phyloP scores from a whole-genome alignment of 2,329 filamentous ascomycete species.

The Myriangium duriaei region DNA sequence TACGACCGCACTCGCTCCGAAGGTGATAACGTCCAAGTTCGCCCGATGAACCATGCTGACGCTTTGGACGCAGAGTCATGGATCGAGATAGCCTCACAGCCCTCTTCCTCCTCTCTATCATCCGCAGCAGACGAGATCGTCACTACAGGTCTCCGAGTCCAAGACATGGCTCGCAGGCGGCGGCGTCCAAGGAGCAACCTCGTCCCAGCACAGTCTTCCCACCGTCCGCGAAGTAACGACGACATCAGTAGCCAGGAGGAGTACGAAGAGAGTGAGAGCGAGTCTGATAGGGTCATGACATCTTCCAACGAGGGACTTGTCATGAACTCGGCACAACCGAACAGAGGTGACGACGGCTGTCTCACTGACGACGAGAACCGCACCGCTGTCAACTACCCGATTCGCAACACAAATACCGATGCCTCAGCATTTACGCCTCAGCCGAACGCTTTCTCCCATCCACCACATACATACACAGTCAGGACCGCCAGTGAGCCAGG shows the following conservation, averaged over 20 bases:
- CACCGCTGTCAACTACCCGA: slow-evolving; percentile 60
- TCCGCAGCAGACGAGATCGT: slow-evolving; percentile 78
- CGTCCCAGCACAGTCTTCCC: slow-evolving; percentile 25
- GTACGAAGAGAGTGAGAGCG: slow-evolving; percentile 85
- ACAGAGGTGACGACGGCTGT: neutral
- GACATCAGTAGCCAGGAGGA: slow-evolving; percentile 73
- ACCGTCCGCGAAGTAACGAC: slow-evolving; percentile 28
- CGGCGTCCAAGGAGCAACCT: slow-evolving; percentile 29
- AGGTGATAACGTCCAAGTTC: slow-evolving; percentile 7
- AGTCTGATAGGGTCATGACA: slow-evolving; percentile 61
- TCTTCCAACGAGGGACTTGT: slow-evolving; percentile 46
- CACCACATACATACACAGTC: slow-evolving; percentile 43
- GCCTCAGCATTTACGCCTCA: slow-evolving; percentile 60
- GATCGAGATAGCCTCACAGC: slow-evolving; percentile 87
- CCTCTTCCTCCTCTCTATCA: slow-evolving; percentile 85
- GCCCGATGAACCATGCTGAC: neutral
- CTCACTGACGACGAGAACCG: slow-evolving; percentile 58
- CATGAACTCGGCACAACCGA: slow-evolving; percentile 7
- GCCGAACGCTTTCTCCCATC: slow-evolving; percentile 85
- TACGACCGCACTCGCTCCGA: slow-evolving; percentile 10
- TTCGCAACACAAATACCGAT: slow-evolving; percentile 31
- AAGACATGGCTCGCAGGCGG: slow-evolving; percentile 49
- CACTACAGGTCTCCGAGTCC: slow-evolving; percentile 72
- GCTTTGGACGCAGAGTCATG: slow-evolving; percentile 62
- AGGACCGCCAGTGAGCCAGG: slow-evolving; percentile 38